These are phyloP conservation scores for Xenosphaeropsis pyriputrescens DNA, from an alignment of 2,329 filamentous ascomycete species.

Conservation along the genomic window DNA sequence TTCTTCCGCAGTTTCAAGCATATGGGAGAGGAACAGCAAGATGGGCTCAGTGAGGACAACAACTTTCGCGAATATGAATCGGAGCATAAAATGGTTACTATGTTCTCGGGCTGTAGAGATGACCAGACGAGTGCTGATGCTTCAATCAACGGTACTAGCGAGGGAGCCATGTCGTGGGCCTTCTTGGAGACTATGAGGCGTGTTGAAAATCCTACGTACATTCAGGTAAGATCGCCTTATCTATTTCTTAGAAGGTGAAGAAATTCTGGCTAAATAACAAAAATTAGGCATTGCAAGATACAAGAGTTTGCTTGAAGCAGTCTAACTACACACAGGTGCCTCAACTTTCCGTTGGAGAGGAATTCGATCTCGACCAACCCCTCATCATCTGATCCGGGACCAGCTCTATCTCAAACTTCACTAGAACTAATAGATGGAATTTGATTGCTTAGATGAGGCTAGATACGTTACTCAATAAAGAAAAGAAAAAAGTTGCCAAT, in stretches of 20 bases:
- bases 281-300: conserved; percentile 15
- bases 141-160: conserved; percentile 17
- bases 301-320: conserved; percentile 11
- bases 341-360: conserved; percentile 14
- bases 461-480: too few species aligned
- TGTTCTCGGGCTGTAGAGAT: conserved; percentile 25
- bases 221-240: conserved; percentile 14
- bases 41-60: conserved; percentile 28
- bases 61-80: conserved; percentile 23
- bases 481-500: too few species aligned
- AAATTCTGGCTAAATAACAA: not conserved
- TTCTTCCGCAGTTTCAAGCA: conserved; percentile 38
- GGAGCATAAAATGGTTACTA: conserved; percentile 23
- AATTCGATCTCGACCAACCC: conserved; percentile 5
- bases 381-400: too few species aligned
- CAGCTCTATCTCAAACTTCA: too few species aligned
- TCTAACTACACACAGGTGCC: conserved; percentile 18
- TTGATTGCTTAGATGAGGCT: too few species aligned
- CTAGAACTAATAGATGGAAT: too few species aligned
- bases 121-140: conserved; percentile 25
- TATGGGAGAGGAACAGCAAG: conserved; percentile 24
- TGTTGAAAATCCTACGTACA: conserved; percentile 17
- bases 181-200: conserved; percentile 20
- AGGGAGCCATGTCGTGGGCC: conserved; percentile 25
- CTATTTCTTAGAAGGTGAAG: not conserved